Base-by-base conservation (phyloP, 73 alveolate genomes). In the Urostyla sp. region DNA sequence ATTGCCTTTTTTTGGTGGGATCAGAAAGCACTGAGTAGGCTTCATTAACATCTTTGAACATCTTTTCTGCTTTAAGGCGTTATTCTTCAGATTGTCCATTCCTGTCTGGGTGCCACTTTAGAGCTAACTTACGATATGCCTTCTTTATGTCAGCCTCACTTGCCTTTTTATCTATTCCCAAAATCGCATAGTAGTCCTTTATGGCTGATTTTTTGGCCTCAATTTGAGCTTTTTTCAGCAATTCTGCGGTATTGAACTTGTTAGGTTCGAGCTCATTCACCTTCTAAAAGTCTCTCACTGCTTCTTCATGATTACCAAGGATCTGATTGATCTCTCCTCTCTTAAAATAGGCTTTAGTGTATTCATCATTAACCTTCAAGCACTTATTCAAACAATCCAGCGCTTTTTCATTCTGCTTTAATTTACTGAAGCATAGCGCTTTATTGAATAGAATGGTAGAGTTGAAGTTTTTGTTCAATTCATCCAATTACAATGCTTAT, bases 101-200 rank as follows among this genome's bases (percentile, higher is more conserved):
- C 58, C 87, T 76, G 73, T 90, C 96, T 0, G 96, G 96, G 73
- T 90, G 96, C 51, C 75, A 90, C 74, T 86, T 90, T 45, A 90
- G 53, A 54, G 96, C 94, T 43, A 90, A 61, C 87, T 90, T 87
- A 45, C 81, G 54, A 66, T 90, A 90, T 32, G 92, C 92, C 63
- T 73, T 90, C 89, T 90, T 90, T 24, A 90, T 78, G 21, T 78
- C 89, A 63, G 43, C 75, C 5, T 63, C 82, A 38, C 83, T 44
- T 0, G 89, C 89, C 20, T 21, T 63, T 60, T 78, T 78, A 34
- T 60, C 81, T 2, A 78, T 57, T 27, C 73, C 73, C 11, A 46
- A 18, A 13, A 26, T 72, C 67, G 37, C 44, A 23, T 66, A 66
- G 67, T 66, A 66, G 28, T 66, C 80, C 28, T 66, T 44, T 45